Evolutionary conservation across 495 filamentous ascomycete genomes (phyloP).

Genomic region (Tuber indicum): DNA sequence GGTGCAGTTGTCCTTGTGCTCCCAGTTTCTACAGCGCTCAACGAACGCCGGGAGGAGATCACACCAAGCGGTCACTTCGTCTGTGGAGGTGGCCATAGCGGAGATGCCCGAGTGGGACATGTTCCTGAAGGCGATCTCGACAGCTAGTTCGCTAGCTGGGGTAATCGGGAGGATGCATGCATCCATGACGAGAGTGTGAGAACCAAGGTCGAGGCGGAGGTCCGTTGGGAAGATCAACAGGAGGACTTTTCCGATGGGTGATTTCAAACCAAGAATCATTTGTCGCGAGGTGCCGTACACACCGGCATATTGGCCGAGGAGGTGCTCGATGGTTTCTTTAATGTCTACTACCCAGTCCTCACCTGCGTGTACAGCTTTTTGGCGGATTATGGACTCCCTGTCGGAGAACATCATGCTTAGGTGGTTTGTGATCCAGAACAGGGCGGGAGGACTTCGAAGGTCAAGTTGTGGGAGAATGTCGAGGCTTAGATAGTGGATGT

Average conservation of each 20-base stretch:
- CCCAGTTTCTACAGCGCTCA: slow-evolving; percentile 54
- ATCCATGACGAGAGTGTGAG: slow-evolving; percentile 44
- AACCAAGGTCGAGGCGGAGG: slow-evolving; percentile 39
- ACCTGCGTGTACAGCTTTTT: slow-evolving; percentile 10
- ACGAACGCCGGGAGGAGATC: slow-evolving; percentile 46
- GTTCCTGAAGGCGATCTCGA: neutral
- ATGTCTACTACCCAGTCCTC: slow-evolving; percentile 35
- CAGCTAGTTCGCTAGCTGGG: neutral
- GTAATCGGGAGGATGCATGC: slow-evolving; percentile 43
- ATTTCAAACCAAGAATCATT: slow-evolving; percentile 1
- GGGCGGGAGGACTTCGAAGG: slow-evolving; percentile 18
- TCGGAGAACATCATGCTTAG: slow-evolving; percentile 39
- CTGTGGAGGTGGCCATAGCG: slow-evolving; percentile 42
- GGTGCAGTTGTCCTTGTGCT: slow-evolving; percentile 48
- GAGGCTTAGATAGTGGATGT: slow-evolving; percentile 43
- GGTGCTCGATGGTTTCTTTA: slow-evolving; percentile 43
- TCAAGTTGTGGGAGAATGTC: slow-evolving; percentile 39
- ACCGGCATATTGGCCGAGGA: slow-evolving; percentile 42
- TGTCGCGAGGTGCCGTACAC: slow-evolving; percentile 19
- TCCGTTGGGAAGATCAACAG: slow-evolving; percentile 39
- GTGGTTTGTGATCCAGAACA: slow-evolving; percentile 39
- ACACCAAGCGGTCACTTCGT: slow-evolving; percentile 52
- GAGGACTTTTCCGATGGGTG: slow-evolving; percentile 28
- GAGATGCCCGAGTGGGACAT: slow-evolving; percentile 5
- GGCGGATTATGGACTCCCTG: slow-evolving; percentile 36